phyloP scores from a whole-genome alignment of 75 land plant species.

The Pinus tabuliformis region DNA sequence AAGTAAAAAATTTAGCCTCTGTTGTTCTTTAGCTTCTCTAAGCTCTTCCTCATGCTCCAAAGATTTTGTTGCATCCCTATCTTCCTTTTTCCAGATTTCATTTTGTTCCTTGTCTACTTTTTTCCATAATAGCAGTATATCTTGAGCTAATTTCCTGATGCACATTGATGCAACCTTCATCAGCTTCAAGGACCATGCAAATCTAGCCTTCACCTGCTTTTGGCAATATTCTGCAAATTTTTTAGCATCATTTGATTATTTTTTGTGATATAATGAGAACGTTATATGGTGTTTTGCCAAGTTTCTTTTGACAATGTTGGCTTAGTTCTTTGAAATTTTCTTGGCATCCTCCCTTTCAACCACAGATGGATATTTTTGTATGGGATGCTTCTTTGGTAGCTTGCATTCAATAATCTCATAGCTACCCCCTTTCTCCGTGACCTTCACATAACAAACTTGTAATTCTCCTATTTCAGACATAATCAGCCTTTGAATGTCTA shows the following conservation, averaged over 20 bases:
- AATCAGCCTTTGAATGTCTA: constrained; percentile 58
- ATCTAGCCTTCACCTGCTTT: constrained; percentile 86
- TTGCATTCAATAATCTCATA: constrained; percentile 93
- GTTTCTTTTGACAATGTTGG: constrained; percentile 73
- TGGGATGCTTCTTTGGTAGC: constrained; percentile 68
- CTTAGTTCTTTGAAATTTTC: constrained; percentile 73
- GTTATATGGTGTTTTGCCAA: constrained; percentile 76
- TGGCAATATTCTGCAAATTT: constrained; percentile 87
- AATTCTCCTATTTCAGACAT: constrained; percentile 73
- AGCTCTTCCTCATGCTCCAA: constrained; percentile 92
- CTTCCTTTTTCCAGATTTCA: constrained; percentile 86
- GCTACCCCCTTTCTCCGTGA: constrained; percentile 82
- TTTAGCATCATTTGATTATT: constrained; percentile 76
- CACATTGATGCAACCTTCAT: constrained; percentile 86
- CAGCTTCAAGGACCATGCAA: constrained; percentile 59
- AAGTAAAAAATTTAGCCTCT: constrained; percentile 85
- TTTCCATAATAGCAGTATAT: constrained; percentile 91
- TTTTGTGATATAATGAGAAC: constrained; percentile 61
- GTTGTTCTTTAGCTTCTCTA: constrained; percentile 87
- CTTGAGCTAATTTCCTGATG: constrained; percentile 77
- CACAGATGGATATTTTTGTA: constrained; percentile 66
- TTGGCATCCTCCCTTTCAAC: constrained; percentile 82
- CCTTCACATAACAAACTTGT: constrained; percentile 74
- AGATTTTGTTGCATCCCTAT: constrained; percentile 97
- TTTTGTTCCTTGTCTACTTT: constrained; percentile 95